Conservation (phyloP, 2,329 filamentous ascomycete species). For the Macrophomina phaseolina region DNA sequence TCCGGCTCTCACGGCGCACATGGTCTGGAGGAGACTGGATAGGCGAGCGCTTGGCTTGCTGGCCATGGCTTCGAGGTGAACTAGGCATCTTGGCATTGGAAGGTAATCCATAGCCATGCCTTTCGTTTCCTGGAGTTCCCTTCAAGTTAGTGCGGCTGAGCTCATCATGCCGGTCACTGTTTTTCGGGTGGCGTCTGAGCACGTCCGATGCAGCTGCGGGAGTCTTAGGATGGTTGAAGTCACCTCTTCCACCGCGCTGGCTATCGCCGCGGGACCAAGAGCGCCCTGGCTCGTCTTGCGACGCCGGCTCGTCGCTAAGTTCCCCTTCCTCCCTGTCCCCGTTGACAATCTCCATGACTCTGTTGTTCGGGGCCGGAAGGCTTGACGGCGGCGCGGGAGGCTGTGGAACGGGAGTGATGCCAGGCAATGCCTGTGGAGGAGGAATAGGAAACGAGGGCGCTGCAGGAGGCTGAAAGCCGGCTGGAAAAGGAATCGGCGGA, state of each 20-base stretch:
- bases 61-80: neutral
- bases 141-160: slow-evolving; percentile 19
- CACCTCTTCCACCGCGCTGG: slow-evolving; percentile 18
- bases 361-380: slow-evolving; percentile 31
- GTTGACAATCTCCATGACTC: slow-evolving; percentile 41
- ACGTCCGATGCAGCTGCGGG: slow-evolving; percentile 5
- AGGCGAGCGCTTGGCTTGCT: neutral
- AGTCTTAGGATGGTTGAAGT: slow-evolving; percentile 8
- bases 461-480: slow-evolving; percentile 30
- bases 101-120: neutral
- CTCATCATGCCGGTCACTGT: slow-evolving; percentile 13
- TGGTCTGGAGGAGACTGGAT: neutral
- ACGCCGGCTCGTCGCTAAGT: slow-evolving; percentile 67
- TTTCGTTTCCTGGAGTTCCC: slow-evolving; percentile 3
- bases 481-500: slow-evolving; percentile 33
- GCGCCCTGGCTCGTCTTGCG: slow-evolving; percentile 1
- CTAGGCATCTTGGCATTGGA: neutral
- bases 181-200: neutral
- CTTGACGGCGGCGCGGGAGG: slow-evolving; percentile 29
- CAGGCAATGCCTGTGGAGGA: slow-evolving; percentile 1
- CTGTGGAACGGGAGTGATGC: slow-evolving; percentile 8
- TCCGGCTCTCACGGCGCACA: neutral
- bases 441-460: slow-evolving; percentile 15
- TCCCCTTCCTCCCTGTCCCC: slow-evolving; percentile 74
- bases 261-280: slow-evolving; percentile 14